Evolutionary conservation across 371 early-diverging fungal genomes (phyloP).

Genomic region (Rhizomucor pusillus): DNA sequence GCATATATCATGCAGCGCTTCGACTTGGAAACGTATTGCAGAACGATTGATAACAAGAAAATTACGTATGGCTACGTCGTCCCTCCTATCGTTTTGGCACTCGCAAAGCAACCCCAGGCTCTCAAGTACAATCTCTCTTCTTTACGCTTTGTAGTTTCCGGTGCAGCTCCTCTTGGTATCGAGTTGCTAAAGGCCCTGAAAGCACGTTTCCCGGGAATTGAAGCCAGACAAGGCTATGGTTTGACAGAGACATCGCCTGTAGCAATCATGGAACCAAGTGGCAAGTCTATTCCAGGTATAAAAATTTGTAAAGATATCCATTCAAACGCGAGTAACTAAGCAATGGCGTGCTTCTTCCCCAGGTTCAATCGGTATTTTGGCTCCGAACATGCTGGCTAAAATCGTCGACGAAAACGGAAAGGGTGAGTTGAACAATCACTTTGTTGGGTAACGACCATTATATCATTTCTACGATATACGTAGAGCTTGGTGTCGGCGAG

Average conservation of each 20-base stretch:
- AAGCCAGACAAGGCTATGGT: slow-evolving; percentile 55
- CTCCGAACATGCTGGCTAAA: slow-evolving; percentile 68
- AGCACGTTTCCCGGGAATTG: slow-evolving; percentile 36
- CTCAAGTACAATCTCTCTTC: slow-evolving; percentile 64
- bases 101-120: slow-evolving; percentile 65
- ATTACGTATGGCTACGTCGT: slow-evolving; percentile 65
- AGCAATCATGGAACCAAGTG: slow-evolving; percentile 9
- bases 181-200: slow-evolving; percentile 49
- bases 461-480: background rate
- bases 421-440: slow-evolving; percentile 36
- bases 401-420: slow-evolving; percentile 61
- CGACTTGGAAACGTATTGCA: slow-evolving; percentile 57
- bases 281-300: slow-evolving; percentile 14
- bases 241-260: slow-evolving; percentile 60
- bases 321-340: too few species aligned
- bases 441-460: background rate
- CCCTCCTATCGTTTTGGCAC: slow-evolving; percentile 71
- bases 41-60: slow-evolving; percentile 51
- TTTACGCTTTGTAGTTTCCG: slow-evolving; percentile 58
- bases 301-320: too few species aligned
- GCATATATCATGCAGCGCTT: slow-evolving; percentile 65
- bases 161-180: slow-evolving; percentile 80
- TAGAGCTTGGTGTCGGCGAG: slow-evolving; percentile 53
- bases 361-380: slow-evolving; percentile 69
- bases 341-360: slow-evolving; percentile 7